Evolutionary conservation across 306 rosid species (phyloP).

Genomic region (Quercus agrifolia): DNA sequence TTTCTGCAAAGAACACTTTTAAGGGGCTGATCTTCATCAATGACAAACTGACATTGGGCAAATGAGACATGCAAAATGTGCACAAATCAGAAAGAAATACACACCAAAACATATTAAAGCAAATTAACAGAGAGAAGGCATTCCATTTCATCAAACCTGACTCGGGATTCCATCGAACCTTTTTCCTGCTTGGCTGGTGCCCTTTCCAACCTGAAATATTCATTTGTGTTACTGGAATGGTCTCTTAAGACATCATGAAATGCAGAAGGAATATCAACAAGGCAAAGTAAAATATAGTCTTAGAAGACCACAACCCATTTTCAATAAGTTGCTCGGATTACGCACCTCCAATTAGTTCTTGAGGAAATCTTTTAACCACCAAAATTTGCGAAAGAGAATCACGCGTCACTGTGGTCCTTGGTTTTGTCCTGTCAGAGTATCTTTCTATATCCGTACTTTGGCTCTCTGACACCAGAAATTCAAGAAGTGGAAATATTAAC

Average conservation of each 20-base stretch:
- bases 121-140: too few relatives aligned
- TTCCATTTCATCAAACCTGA: constrained; percentile 29
- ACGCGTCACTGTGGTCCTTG: constrained; percentile 28
- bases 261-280: background rate
- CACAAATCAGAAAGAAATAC: too few relatives aligned
- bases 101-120: too few relatives aligned
- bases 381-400: constrained; percentile 59
- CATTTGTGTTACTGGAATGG: constrained; percentile 11
- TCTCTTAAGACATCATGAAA: constrained; percentile 4
- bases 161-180: constrained; percentile 65
- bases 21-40: too few relatives aligned
- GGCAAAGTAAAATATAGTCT: constrained; percentile 9
- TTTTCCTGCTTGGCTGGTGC: constrained; percentile 30
- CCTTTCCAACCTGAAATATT: constrained; percentile 42
- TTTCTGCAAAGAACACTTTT: too few relatives aligned
- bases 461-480: constrained; percentile 38
- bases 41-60: too few relatives aligned
- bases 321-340: constrained; percentile 9
- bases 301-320: constrained; percentile 6
- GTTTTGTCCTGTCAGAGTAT: constrained; percentile 39
- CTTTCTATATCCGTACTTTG: constrained; percentile 38
- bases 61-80: too few relatives aligned
- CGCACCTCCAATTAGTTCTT: constrained; percentile 60
- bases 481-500: background rate
- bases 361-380: constrained; percentile 37